Base-by-base conservation (phyloP, 2,329 filamentous ascomycete genomes). In the Neonectria neomacrospora region DNA sequence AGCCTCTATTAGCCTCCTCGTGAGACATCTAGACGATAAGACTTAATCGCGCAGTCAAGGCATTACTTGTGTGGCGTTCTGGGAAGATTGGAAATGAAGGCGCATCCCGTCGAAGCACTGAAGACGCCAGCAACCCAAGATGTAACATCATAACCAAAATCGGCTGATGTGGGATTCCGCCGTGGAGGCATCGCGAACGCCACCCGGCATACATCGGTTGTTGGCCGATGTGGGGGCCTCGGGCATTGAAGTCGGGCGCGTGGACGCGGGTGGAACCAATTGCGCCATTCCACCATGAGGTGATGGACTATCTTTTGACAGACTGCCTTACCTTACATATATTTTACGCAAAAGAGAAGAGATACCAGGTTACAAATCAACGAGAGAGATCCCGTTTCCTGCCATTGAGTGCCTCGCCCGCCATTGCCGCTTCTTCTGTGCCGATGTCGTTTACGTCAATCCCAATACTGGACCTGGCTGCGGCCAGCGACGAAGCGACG, bases 401-500 rank as follows among this genome's bases (percentile, higher is more conserved):
- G 22, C 20, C 28, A 48, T 37, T 7, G 34, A 32, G 26, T 47
- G 30, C 44, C 44, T 54, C 16, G 11, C 20, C 26, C 16, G 11
- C 20, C 26, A 32, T 56, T 34, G 23, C 12, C 28, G 5, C 20
- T 28, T 41, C 9, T 28, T 26, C 18, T 37, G 22, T 50, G 41
- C 34, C n/a, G 47, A 89, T 89, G 87, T 89, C 89, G 1, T 96
- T 96, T 80, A 89, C 86, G 2, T 85, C 86, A 2, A 89, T 97
- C 61, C 93, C 93, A 2, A 86, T 96, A 55, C 84, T 97, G 37
- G 91, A 95, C 75, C 85, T 96, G 63, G 86, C 90, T 14, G 81
- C 86, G 22, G 90, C 92, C 41, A 81, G 83, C 67, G 80, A 88
- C 69, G 83, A 87, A 18, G 80, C 81, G 5, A 90, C 91, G 0